Conservation (phyloP, 2,329 filamentous ascomycete genomes). For the Sporothrix phasma region DNA sequence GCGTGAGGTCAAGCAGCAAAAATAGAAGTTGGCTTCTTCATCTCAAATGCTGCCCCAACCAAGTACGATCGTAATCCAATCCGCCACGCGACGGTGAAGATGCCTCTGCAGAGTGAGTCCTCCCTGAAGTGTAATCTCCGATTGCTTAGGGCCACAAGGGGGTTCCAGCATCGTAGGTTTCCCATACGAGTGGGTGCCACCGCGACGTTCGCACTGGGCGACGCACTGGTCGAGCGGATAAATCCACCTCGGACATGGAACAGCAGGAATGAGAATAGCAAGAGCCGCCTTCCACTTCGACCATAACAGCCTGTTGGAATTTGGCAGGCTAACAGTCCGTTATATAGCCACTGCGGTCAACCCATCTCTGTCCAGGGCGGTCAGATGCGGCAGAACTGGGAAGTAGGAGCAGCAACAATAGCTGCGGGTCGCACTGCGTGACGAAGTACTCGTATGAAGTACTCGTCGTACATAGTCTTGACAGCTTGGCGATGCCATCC, state of each 20-base stretch:
- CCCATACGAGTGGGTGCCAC: constrained; percentile 57
- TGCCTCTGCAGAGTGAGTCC: constrained; percentile 62
- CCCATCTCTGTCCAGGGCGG: background rate
- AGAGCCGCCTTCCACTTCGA: constrained; percentile 25
- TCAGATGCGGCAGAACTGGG: constrained; percentile 1
- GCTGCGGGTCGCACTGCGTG: background rate
- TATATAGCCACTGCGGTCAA: constrained; percentile 8
- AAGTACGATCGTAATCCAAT: constrained; percentile 55
- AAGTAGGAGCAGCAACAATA: background rate
- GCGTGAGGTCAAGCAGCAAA: constrained; percentile 15
- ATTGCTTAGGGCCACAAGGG: constrained; percentile 50
- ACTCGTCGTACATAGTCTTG: too few species aligned
- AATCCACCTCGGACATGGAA: constrained; percentile 41
- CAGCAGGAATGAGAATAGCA: constrained; percentile 37
- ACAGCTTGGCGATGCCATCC: background rate
- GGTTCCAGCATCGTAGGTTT: constrained; percentile 52
- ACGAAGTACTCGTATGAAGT: too few species aligned
- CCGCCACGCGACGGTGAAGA: constrained; percentile 62
- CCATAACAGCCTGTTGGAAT: constrained; percentile 19
- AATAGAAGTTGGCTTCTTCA: constrained; percentile 40
- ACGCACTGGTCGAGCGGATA: constrained; percentile 36
- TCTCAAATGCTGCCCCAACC: constrained; percentile 48
- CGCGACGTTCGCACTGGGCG: constrained; percentile 61
- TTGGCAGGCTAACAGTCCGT: background rate
- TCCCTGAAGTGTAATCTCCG: constrained; percentile 59